A percentile compares a stretch with the other conserved stretches of the same genome.
Evolutionary conservation across 192 early-diverging fungal genomes (phyloP).

Genomic region (Coemansia brasiliensis): DNA sequence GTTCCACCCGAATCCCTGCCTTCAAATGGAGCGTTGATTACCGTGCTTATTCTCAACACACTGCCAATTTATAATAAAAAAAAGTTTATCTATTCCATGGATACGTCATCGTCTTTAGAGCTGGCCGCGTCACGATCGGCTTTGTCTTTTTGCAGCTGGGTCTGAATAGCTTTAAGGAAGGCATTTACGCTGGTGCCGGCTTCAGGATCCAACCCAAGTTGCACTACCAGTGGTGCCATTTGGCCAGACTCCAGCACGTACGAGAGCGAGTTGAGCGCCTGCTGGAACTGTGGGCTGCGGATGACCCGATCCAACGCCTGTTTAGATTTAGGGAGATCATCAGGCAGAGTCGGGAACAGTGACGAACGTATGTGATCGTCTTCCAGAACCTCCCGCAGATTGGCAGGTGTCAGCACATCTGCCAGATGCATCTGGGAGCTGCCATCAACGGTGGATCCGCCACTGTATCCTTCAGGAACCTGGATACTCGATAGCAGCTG

Average conservation of each 20-base stretch:
- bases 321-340: constrained; percentile 11
- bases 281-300: constrained; percentile 54
- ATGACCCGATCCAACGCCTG: constrained; percentile 35
- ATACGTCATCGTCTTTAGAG: constrained; percentile 11
- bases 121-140: background rate
- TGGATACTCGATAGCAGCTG: constrained; percentile 30
- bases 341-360: constrained; percentile 52
- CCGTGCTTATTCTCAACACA: constrained; percentile 10
- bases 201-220: constrained; percentile 42
- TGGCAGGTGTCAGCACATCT: constrained; percentile 43
- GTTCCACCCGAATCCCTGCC: constrained; percentile 22
- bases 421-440: constrained; percentile 14
- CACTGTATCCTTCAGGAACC: constrained; percentile 15
- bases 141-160: constrained; percentile 42
- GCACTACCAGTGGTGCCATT: constrained; percentile 47
- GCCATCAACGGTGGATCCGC: background rate
- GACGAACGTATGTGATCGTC: constrained; percentile 29
- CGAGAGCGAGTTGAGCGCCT: constrained; percentile 45
- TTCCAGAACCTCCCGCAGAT: constrained; percentile 35
- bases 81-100: constrained; percentile 25
- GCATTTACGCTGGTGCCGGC: constrained; percentile 50
- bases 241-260: constrained; percentile 51
- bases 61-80: background rate
- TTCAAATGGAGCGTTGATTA: constrained; percentile 30
- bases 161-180: constrained; percentile 48